Evolutionary conservation across 2,329 filamentous ascomycete genomes (phyloP).

Genomic region (Dactylellina haptotyla): DNA sequence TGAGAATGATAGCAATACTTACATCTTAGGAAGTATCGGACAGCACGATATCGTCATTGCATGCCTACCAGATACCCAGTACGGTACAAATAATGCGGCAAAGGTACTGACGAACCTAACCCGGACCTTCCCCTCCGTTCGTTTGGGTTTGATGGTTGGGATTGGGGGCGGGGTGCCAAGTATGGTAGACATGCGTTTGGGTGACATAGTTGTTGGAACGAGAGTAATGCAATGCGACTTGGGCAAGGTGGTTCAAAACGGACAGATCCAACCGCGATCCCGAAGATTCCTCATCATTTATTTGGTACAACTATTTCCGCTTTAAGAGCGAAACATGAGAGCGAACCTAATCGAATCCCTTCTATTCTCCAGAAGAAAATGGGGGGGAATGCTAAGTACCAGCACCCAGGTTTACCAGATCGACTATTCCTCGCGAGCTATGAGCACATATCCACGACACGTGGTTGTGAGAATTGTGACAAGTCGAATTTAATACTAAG

Average conservation of each 20-base stretch:
- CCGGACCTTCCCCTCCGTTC: conserved; percentile 58
- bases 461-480: conserved; percentile 26
- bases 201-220: conserved; percentile 58
- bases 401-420: conserved; percentile 10
- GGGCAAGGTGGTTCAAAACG: conserved; percentile 54
- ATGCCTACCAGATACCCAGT: conserved; percentile 59
- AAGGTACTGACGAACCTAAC: conserved; percentile 59
- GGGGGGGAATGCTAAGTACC: conserved; percentile 3
- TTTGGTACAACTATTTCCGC: conserved; percentile 23
- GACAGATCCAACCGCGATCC: conserved; percentile 35
- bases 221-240: conserved; percentile 58
- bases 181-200: conserved; percentile 56
- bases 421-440: conserved; percentile 21
- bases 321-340: conserved; percentile 29
- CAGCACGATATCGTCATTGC: conserved; percentile 60
- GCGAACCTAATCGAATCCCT: conserved; percentile 11
- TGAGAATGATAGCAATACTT: conserved; percentile 56
- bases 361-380: conserved; percentile 34
- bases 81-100: conserved; percentile 60
- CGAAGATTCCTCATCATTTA: conserved; percentile 17
- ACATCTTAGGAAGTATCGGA: conserved; percentile 57
- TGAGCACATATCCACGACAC: conserved; percentile 3
- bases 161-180: conserved; percentile 57
- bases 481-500: conserved; percentile 11
- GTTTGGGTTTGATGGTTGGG: conserved; percentile 56